Evolutionary conservation across 768 basidiomycete genomes (phyloP), one percentile per base, ranked within the genome.

Genomic region (Candolleomyces efflorescens): DNA sequence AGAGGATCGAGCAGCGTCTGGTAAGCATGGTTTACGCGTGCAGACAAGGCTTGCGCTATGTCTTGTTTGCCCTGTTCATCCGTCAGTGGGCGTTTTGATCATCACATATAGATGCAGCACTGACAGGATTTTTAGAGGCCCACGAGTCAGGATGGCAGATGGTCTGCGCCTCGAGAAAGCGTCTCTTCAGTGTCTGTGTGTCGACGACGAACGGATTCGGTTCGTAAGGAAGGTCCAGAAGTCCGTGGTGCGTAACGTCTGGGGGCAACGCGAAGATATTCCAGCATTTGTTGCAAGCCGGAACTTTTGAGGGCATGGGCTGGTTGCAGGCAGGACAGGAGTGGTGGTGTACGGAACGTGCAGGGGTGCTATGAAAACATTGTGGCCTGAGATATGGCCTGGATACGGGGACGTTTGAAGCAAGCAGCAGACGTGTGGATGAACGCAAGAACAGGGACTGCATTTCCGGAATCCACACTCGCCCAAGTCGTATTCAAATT

Each of bases 101-200:
- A 24, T 48, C 26, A 32, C 32, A 32, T 39, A 59, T 50, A 46
- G 17, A 37, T 5, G 36, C 56, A 43, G 53, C 20, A 73, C 70
- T 65, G 71, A 89, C 90, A 59, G 80, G 70, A 56, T 84, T 84
- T 65, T 82, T 79, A 27, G 83, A 80, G 36, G 85, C 80, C 88
- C 90, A 96, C 12, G 85, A 78, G 68, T 98, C 94, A 0, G 94
- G 94, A 74, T 98, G 94, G 53, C 91, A 85, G 20, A 83, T 73
- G 20, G 84, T 78, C 67, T 96, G 94, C 3, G 89, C 82, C 47
- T 80, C 73, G 36, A 89, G 75, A 68, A 92, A 95, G 26, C 80
- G 78, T 37, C 75, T 73, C 68, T 84, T 87, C 58, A 97, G 72
- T 18, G 78, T 73, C 1, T 71, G 64, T 15, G 79, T 64, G 66